Base-by-base conservation (phyloP, 164 flowering plant species). In the Cinnamomum chago region DNA sequence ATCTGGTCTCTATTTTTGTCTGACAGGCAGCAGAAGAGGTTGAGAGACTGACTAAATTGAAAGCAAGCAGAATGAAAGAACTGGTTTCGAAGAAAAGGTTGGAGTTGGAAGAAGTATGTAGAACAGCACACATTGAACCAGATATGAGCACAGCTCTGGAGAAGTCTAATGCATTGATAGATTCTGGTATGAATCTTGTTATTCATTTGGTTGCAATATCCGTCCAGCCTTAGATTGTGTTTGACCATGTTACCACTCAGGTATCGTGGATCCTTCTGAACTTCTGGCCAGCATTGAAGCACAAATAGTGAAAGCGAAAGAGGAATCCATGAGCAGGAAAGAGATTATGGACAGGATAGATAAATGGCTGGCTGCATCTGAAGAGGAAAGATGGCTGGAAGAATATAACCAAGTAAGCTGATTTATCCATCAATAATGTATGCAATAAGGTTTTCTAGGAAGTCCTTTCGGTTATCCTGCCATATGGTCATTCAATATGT, bases 321-420 rank as follows among this genome's bases (percentile, higher is more conserved):
- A 91, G 52, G 97, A 89, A 82, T 91, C 95, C 67, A 10, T 70
- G 18, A 85, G 90, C 77, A 78, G 98, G 71, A 91, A 87, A 82
- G 98, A 94, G 66, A 91, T 94, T 69, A 88, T 87, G 90, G 98
- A 91, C 67, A 86, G 88, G 76, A 86, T 94, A 78, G 97, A 90
- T 51, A 79, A 90, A 71, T 94, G 98, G 98, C 91, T 89, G 73
- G 83, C 90, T 68, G 94, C 92, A 9, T 88, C 97, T 80, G 95
- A 92, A 72, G 98, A 94, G 82, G 98, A 94, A 82, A 89, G 80
- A 52, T 94, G 98, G 98, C 95, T 94, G 64, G 97, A 94, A 80
- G 95, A 88, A 15, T 94, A 94, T 76, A 94, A 87, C 81, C 89
- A 73, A 78, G 98, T 92, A 83, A 83, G 82, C 69, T 66, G 17